Percentiles rank a stretch among this genome's conserved stretches.
phyloP scores from a whole-genome alignment of 306 rosid genomes.

The Geum urbanum region DNA sequence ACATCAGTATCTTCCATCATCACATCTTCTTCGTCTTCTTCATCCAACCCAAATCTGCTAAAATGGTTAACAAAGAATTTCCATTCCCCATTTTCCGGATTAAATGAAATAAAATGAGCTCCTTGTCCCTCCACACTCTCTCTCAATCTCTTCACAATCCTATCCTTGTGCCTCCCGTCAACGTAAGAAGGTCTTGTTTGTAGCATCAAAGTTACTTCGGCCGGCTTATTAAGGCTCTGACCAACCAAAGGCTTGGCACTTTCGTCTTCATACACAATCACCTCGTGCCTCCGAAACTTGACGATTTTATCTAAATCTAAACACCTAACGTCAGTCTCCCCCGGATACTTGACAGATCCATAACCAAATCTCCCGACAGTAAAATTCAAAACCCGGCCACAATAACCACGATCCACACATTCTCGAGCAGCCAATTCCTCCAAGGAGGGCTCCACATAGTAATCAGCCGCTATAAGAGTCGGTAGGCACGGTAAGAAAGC shows the following conservation, averaged over 20 bases:
- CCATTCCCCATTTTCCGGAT: constrained; percentile 64
- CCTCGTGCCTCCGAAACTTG: constrained; percentile 59
- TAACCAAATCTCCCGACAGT: constrained; percentile 71
- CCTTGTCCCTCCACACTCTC: constrained; percentile 54
- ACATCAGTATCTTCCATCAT: constrained; percentile 50
- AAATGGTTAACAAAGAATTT: constrained; percentile 78
- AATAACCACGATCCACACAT: constrained; percentile 56
- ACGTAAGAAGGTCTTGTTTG: constrained; percentile 31
- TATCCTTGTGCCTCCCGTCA: constrained; percentile 31
- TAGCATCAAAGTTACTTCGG: constrained; percentile 80
- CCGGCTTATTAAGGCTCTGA: constrained; percentile 79
- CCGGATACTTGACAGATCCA: constrained; percentile 65
- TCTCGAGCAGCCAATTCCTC: constrained; percentile 32
- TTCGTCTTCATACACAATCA: constrained; percentile 68
- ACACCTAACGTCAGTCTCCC: constrained; percentile 64
- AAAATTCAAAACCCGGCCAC: constrained; percentile 58
- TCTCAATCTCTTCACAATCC: constrained; percentile 48
- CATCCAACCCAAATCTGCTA: constrained; percentile 88
- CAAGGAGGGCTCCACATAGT: constrained; percentile 56
- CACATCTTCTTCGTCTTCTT: constrained; percentile 81
- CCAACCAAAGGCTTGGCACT: constrained; percentile 68
- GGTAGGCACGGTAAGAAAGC: constrained; percentile 54
- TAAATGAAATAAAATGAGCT: constrained; percentile 71
- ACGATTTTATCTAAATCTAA: constrained; percentile 59
- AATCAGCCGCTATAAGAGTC: constrained; percentile 39